Evolutionary conservation across 148 eudicot genomes (phyloP), one percentile per base, ranked within the genome.

Genomic region (Vaccinium darrowii): DNA sequence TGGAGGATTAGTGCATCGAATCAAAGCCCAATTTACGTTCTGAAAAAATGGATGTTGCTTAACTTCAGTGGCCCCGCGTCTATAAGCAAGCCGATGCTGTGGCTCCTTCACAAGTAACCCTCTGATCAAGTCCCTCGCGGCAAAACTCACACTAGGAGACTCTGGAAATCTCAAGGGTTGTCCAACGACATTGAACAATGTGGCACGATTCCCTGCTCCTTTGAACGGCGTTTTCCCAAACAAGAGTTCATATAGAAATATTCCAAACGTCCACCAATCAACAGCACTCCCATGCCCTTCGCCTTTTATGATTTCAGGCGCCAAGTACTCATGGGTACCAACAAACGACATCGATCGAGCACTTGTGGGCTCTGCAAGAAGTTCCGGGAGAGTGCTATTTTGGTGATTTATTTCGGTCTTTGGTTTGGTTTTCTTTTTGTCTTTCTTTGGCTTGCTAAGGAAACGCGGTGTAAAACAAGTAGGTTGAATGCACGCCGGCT

Each of bases 251-350:
- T 96, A 96, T 0, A 96, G 88, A 81, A 96, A 96, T 15, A 96
- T 92, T 74, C 99, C 99, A 47, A 96, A 92, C 1, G 98, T 94
- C 99, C 99, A 96, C 99, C 99, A 96, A 89, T 96, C 99, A 7
- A 96, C 99, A 12, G 99, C 99, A 76, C 97, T 93, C 4, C 99
- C 99, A 33, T 96, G 99, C 23, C 98, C 98, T 86, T 96, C 98
- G 0, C 97, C 98, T 84, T 94, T 96, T 56, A 95, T 90, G 78
- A 95, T 95, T 83, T 95, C 98, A 1, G 98, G 98, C 0, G 98
- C 98, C 69, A 95, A 82, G 85, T 95, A 96, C 88, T 94, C 99
- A 39, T 94, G 99, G 73, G 99, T 96, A 60, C 99, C 99, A 19
- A 96, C 99, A 36, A 96, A 96, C 21, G 99, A 96, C 99, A 96